phyloP scores from a whole-genome alignment of 148 eudicot genomes.

The Silene conica region DNA sequence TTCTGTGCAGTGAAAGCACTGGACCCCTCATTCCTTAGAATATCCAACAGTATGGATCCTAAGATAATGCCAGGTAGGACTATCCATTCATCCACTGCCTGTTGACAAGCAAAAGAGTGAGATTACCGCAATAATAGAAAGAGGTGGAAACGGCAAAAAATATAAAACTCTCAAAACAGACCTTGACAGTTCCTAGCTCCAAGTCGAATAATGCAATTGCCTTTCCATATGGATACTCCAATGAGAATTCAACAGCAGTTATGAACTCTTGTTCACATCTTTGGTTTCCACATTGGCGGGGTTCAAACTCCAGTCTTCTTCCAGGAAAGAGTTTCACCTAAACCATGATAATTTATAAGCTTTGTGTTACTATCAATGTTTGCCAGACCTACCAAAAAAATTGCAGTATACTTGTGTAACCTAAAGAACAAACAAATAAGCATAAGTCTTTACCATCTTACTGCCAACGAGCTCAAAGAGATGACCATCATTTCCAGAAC shows the following conservation, averaged over 20 bases:
- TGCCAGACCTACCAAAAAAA: not conserved
- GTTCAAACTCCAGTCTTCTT: slow-evolving; percentile 72
- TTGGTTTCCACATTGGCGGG: slow-evolving; percentile 41
- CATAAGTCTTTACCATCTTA: slow-evolving; percentile 12
- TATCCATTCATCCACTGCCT: slow-evolving; percentile 78
- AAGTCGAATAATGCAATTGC: slow-evolving; percentile 71
- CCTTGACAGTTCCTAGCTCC: slow-evolving; percentile 57
- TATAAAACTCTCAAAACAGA: slow-evolving; percentile 20
- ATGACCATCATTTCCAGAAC: slow-evolving; percentile 36
- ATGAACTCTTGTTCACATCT: slow-evolving; percentile 50
- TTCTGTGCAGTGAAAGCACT: slow-evolving; percentile 25
- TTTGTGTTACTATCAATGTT: not conserved
- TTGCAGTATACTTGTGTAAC: not conserved
- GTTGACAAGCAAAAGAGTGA: slow-evolving; percentile 6
- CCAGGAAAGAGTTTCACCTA: slow-evolving; percentile 78
- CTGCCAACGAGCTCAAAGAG: slow-evolving; percentile 69
- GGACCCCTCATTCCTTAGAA: slow-evolving; percentile 49
- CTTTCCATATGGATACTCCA: slow-evolving; percentile 71
- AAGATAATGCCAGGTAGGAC: slow-evolving; percentile 48
- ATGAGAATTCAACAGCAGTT: slow-evolving; percentile 74
- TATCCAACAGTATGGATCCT: slow-evolving; percentile 54
- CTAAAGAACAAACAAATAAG: not conserved
- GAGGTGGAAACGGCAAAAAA: not conserved
- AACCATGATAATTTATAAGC: slow-evolving; percentile 4
- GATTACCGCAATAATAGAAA: not conserved